phyloP scores from a whole-genome alignment of 495 filamentous ascomycete species.

The Daldinia decipiens region DNA sequence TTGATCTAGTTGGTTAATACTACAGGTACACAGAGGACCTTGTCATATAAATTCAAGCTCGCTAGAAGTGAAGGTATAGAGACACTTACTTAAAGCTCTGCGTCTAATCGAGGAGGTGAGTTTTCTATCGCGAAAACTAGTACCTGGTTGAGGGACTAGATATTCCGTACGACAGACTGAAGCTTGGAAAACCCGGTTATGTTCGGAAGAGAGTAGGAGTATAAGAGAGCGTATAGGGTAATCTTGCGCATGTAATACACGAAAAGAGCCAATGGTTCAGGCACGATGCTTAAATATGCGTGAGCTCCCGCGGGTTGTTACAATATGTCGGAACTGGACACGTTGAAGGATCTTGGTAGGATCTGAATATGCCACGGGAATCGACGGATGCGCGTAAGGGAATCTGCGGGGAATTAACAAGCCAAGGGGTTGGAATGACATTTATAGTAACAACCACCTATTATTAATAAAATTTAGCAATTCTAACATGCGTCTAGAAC shows the following conservation, averaged over 20 bases:
- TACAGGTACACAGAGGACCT: background rate
- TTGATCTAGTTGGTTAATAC: slow-evolving; percentile 36
- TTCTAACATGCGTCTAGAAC: background rate
- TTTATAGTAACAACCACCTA: background rate
- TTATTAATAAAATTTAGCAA: background rate
- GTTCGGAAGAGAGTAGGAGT: background rate
- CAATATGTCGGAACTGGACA: slow-evolving; percentile 26
- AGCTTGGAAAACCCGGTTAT: background rate
- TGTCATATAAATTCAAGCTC: background rate
- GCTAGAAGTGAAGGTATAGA: background rate
- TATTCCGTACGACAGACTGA: background rate
- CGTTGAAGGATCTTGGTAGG: slow-evolving; percentile 28
- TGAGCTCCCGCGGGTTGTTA: background rate
- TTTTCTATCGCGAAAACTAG: no score
- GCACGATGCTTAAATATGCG: background rate
- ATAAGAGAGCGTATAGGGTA: background rate
- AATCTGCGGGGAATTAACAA: slow-evolving; percentile 22
- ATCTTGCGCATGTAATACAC: background rate
- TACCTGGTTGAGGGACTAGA: background rate
- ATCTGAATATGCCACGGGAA: slow-evolving; percentile 31
- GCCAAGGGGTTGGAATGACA: slow-evolving; percentile 1
- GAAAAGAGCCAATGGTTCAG: background rate
- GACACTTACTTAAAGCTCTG: slow-evolving; percentile 6
- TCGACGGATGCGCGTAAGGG: background rate
- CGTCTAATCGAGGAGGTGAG: background rate